phyloP scores from a whole-genome alignment of 441 rosid genomes.

The Populus tomentosa region DNA sequence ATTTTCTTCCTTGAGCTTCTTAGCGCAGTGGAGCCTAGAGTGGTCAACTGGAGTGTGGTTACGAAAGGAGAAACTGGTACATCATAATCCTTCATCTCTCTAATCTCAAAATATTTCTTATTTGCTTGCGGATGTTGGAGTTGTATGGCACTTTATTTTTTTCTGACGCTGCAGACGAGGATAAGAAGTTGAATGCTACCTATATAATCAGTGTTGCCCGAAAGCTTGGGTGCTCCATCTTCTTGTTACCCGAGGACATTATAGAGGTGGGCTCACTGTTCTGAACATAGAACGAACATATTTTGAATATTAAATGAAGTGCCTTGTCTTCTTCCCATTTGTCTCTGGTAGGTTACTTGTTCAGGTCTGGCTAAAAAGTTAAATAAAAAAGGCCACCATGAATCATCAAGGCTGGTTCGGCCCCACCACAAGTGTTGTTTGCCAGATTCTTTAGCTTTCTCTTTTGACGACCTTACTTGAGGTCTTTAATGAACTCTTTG shows the following conservation, averaged over 20 bases:
- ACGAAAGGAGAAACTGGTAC: constrained; percentile 81
- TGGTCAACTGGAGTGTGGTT: constrained; percentile 90
- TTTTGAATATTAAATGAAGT: not conserved
- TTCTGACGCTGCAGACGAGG: constrained; percentile 66
- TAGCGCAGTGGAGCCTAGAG: constrained; percentile 85
- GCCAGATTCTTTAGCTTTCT: not conserved
- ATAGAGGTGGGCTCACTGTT: constrained; percentile 54
- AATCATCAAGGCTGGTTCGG: not conserved
- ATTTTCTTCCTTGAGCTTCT: constrained; percentile 91
- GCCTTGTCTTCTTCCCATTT: not conserved
- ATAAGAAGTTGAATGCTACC: constrained; percentile 87
- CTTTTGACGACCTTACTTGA: not conserved
- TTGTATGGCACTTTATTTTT: not conserved
- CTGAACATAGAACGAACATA: not conserved
- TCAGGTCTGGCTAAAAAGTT: not conserved
- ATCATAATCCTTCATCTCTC: not conserved
- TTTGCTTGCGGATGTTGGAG: not conserved
- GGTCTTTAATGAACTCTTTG: not conserved
- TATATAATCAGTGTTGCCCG: constrained; percentile 95
- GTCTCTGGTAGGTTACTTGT: not conserved
- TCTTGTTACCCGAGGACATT: constrained; percentile 96
- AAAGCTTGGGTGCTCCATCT: constrained; percentile 96
- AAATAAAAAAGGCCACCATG: not conserved
- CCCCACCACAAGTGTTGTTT: not conserved
- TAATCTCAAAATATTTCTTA: not conserved